Evolutionary conservation across 106 monocot species (phyloP), one percentile per base, ranked within the genome.

Genomic region (Dendrobium chrysotoxum): DNA sequence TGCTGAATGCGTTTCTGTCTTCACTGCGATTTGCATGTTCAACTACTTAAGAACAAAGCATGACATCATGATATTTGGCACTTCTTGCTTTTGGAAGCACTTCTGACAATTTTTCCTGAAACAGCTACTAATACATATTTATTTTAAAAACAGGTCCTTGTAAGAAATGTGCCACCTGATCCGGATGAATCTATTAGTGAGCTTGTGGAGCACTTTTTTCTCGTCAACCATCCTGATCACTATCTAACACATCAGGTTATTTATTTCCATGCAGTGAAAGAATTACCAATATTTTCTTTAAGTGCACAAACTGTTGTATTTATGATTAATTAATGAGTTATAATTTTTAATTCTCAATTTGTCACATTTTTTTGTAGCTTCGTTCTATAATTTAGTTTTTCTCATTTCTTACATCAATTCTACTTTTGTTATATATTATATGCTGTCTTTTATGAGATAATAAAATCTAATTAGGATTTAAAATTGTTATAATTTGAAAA

Each of bases 121-220:
- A 71, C 10, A 71, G 6, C 11, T 28, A 30, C 26, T 71, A 71
- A 74, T 76, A 28, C 23, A 25, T 76, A 0, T 45, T 47, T 74
- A 40, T 40, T 53, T 75, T 73, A 30, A n/a, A 81, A 81, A 3
- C 79, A 90, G 90, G 90, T 90, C 64, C 86, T 90, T 74, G 87
- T 90, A 23, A 80, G 82, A 65, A 90, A 90, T 84, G 76, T 90
- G 23, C 87, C 90, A 35, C 87, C 90, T 72, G 90, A 90, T 78
- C 86, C 90, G 7, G 90, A 90, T 84, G 90, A 90, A 50, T 88
- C 90, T 40, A 77, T 90, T 50, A 85, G 80, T 68, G 90, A 90
- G 77, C 87, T 84, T 47, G 90, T 90, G 21, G 90, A 90, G 40
- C 90, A 90, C 81, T 90, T 90, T 82, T 90, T 90, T 45, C 88